Base-by-base conservation (phyloP, 2,329 filamentous ascomycete species). In the Sporothrix pseudoabietina region DNA sequence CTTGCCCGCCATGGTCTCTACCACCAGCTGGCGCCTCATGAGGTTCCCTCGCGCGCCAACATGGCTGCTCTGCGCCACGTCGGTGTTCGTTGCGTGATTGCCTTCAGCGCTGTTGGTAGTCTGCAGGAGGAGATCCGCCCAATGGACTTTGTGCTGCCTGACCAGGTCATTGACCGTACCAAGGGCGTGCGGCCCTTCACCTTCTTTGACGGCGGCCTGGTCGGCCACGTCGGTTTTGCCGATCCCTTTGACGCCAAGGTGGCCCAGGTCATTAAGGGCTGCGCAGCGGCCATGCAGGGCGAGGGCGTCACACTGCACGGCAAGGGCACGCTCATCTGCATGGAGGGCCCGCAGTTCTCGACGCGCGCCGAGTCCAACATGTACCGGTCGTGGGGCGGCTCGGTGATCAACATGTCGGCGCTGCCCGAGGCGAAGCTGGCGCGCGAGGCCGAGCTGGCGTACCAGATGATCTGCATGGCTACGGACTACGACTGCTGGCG, bases 401-500 rank as follows among this genome's bases (percentile, higher is more conserved):
- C 89, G 77, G 93, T 98, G 71, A 98, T 99, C 87, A 98, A 98
- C 88, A 99, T 99, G 96, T 97, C 93, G 61, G 92, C 91, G 16
- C 87, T 99, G 19, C 96, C 96, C 26, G 96, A 99, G 84, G 92
- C 95, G 69, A 99, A 99, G 87, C 90, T 99, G 26, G 96, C 96
- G 10, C 91, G 93, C 71, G 96, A 99, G 85, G 96, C 96, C 32
- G 96, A 99, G 85, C 92, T 99, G 78, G 92, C 92, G 49, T 98
- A 98, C 83, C 94, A 97, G 85, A 97, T 98, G 89, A 97, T 99
- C 79, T 97, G 95, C 87, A 99, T 99, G 96, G 93, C 94, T 47
- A 99, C 96, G 39, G 96, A 99, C 85, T 99, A 99, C 82, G 96
- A 99, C 85, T 98, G 95, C 89, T 99, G 96, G 96, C 92, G 94